A percentile compares a stretch with the other conserved stretches of the same genome.
Conservation (phyloP, 2,329 filamentous ascomycete species). For the Reticulascus tulasneorum region DNA sequence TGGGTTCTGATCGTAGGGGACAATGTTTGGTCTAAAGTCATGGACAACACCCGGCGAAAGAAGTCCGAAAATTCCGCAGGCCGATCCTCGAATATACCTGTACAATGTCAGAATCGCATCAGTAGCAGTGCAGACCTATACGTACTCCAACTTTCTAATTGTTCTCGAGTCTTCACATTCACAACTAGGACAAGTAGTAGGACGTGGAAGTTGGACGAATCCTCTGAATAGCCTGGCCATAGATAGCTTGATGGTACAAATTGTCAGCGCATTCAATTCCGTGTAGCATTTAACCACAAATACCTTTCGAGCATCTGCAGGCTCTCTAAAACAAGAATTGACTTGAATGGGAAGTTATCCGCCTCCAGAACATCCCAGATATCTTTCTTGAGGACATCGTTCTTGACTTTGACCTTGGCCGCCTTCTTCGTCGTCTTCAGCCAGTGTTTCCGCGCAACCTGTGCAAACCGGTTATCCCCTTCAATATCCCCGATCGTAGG, state of each 20-base stretch:
- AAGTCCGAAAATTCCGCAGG: constrained; percentile 81
- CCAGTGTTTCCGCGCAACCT: constrained; percentile 83
- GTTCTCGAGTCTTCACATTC: constrained; percentile 84
- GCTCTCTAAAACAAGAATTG: constrained; percentile 80
- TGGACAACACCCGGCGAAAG: constrained; percentile 84
- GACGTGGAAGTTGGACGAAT: constrained; percentile 88
- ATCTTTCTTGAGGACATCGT: constrained; percentile 78
- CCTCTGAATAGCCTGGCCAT: constrained; percentile 88
- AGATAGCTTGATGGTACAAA: constrained; percentile 60
- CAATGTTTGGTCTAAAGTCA: constrained; percentile 71
- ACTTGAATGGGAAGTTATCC: constrained; percentile 72
- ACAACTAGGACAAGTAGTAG: constrained; percentile 80
- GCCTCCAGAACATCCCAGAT: constrained; percentile 88
- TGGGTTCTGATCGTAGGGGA: constrained; percentile 68
- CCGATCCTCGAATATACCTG: constrained; percentile 73
- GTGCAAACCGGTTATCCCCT: constrained; percentile 67
- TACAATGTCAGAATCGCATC: background rate
- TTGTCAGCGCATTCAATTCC: constrained; percentile 18
- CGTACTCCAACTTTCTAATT: constrained; percentile 85
- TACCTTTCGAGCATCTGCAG: constrained; percentile 84
- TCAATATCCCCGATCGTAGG: constrained; percentile 67
- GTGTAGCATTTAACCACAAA: constrained; percentile 9
- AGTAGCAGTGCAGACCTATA: constrained; percentile 34
- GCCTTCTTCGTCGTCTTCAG: constrained; percentile 60
- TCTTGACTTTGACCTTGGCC: constrained; percentile 69